Evolutionary conservation across 441 rosid species (phyloP), one percentile per base, ranked within the genome.

Genomic region (Biscutella auriculata): DNA sequence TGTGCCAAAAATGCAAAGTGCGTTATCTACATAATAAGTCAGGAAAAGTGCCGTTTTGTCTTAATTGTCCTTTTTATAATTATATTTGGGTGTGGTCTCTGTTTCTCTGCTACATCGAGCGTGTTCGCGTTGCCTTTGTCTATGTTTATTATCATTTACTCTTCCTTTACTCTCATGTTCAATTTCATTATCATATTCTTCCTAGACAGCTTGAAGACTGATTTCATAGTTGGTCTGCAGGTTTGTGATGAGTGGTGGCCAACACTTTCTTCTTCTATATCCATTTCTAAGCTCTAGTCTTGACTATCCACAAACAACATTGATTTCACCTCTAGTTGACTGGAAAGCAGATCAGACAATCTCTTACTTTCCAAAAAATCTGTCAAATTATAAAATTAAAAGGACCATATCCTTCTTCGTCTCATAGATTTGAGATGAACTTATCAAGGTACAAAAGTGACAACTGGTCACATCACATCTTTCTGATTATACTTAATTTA

Each of bases 361-460:
- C 53, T 60, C 16, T n/a, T 23, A 29, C 71, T 72, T 52, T 82
- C 82, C 0, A 76, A 62, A 69, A 75, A 48, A 59, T 35, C 57
- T 29, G 85, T 84, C 78, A 78, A 62, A 72, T 92, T 88, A 42
- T 71, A 70, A 58, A 69, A 88, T 39, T 73, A 73, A 37, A 84
- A 17, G 63, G 35, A 53, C 65, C 71, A 56, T 64, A 33, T 44
- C 59, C 56, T 34, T 59, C 70, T 68, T 52, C 61, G 19, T 62
- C 77, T 36, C 77, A 62, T 62, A 80, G 68, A 40, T 68, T 67
- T 39, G 61, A 56, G 51, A 80, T 46, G 53, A 77, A 58, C 54
- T 74, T 63, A 9, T 62, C 70, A 41, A 78, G 25, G 39, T 60
- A 76, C 61, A 75, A 64, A 14, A 68, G 26, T 30, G 76, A 75